Conservation (phyloP, 306 rosid genomes). For the Lablab purpureus region DNA sequence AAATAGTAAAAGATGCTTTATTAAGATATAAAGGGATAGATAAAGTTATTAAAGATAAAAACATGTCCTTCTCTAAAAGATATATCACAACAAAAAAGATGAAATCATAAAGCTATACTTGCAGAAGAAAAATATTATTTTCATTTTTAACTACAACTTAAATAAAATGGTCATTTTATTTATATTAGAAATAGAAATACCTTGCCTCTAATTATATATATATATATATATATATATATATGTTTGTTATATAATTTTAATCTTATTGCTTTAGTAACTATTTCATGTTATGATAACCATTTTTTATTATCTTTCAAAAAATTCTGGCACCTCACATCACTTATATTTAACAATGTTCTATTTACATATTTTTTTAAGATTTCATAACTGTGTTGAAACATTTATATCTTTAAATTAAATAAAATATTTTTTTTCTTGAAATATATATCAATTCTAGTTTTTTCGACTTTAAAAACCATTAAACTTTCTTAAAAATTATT, state of each 20-base stretch:
- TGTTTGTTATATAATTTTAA: too few relatives aligned
- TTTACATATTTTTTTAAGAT: neutral
- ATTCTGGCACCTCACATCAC: too few relatives aligned
- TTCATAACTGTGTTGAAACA: neutral
- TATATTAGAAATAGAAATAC: neutral
- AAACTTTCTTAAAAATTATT: too few relatives aligned
- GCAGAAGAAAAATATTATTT: neutral
- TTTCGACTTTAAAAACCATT: too few relatives aligned
- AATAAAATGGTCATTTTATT: neutral
- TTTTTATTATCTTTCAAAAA: too few relatives aligned
- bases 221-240: too few relatives aligned
- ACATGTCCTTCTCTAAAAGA: neutral
- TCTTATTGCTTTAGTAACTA: too few relatives aligned
- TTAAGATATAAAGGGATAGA: neutral
- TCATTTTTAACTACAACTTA: neutral
- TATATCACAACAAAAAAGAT: neutral
- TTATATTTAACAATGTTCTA: neutral
- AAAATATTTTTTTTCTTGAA: too few relatives aligned
- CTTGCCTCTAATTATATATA: neutral
- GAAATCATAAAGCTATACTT: too few relatives aligned
- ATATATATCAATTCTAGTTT: too few relatives aligned
- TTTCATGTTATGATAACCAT: too few relatives aligned
- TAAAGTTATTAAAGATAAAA: neutral
- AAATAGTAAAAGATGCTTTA: conserved; percentile 10
- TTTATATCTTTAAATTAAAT: neutral